Percentiles rank a stretch among this genome's conserved stretches.
These are phyloP conservation scores for Wickerhamomyces hampshirensis DNA, from an alignment of 805 yeast species.

Conservation along the genomic window DNA sequence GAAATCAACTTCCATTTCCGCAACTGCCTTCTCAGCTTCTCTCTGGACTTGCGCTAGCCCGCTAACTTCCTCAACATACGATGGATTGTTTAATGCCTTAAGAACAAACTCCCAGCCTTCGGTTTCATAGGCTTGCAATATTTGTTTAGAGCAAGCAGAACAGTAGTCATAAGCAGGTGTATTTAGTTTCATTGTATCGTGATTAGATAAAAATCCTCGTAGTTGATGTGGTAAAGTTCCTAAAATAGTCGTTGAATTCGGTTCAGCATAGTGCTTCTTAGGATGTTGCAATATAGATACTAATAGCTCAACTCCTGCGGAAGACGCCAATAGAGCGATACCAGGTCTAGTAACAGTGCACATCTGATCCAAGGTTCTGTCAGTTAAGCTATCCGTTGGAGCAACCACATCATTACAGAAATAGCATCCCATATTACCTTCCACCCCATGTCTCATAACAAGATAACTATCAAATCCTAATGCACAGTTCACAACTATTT, in stretches of 20 bases:
- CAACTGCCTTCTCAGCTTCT: constrained; percentile 49
- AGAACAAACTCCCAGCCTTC: constrained; percentile 81
- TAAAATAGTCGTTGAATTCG: constrained; percentile 34
- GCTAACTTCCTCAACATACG: constrained; percentile 68
- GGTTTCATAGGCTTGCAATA: constrained; percentile 44
- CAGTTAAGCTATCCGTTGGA: constrained; percentile 82
- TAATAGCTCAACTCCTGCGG: constrained; percentile 79
- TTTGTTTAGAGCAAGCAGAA: constrained; percentile 75
- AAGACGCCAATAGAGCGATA: constrained; percentile 81
- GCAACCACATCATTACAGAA: constrained; percentile 96
- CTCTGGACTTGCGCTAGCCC: constrained; percentile 74
- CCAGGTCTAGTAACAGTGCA: constrained; percentile 99
- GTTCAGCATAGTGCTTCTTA: constrained; percentile 31
- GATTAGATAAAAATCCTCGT: constrained; percentile 75
- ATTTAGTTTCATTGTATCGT: constrained; percentile 55
- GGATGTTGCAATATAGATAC: constrained; percentile 72
- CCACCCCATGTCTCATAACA: constrained; percentile 86
- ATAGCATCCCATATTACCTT: constrained; percentile 70
- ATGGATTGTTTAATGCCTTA: constrained; percentile 59
- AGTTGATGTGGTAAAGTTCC: constrained; percentile 88
- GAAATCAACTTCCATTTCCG: constrained; percentile 22
- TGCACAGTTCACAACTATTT: constrained; percentile 86
- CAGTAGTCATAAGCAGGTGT: constrained; percentile 76
- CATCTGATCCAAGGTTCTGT: constrained; percentile 93
- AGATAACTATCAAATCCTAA: constrained; percentile 90